Evolutionary conservation across 2,329 filamentous ascomycete genomes (phyloP), one percentile per base, ranked within the genome.

Genomic region (Thelonectria rubi): DNA sequence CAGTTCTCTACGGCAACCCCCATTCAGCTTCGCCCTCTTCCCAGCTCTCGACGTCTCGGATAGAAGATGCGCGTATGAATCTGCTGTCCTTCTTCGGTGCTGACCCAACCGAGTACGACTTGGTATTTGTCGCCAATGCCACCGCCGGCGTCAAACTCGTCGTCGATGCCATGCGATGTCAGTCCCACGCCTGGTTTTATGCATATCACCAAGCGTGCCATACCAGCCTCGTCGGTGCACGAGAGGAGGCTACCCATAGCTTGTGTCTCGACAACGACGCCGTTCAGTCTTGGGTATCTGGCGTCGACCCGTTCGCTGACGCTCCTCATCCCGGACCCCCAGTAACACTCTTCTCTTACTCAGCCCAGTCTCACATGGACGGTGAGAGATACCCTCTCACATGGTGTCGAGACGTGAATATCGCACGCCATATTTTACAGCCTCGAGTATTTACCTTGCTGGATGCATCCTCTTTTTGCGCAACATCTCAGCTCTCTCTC

Each of bases 301-400:
- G 81, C 21, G 62, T 69, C 10, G 62, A 68, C 32, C 69, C 75
- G 20, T 70, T 80, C 65, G 26, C 52, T n/a, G 55, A 54, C 37
- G 15, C 24, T 72, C 64, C 70, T 62, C 34, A 40, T 48, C 63
- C 50, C 43, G 55, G 37, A 45, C 50, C 65, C 17, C 64, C 72
- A n/a, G 71, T 77, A 24, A 74, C 78, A 14, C 65, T 86, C 1
- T 92, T 98, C 74, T 91, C 92, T 26, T 97, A 93, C 74, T 91
- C 94, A 8, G 94, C 90, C 2, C 94, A 98, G 74, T 97, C 94
- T 32, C 97, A 97, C 73, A 91, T 97, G 90, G 91, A 94, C 66
- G 94, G 94, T 3, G 85, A 84, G 20, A 87, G 92, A 55, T 83
- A 92, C 61, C 92, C 93, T 8, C 74, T 93, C 15, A 76, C 81